Conservation (phyloP, 2,329 filamentous ascomycete species). For the Graphilbum fragrans region DNA sequence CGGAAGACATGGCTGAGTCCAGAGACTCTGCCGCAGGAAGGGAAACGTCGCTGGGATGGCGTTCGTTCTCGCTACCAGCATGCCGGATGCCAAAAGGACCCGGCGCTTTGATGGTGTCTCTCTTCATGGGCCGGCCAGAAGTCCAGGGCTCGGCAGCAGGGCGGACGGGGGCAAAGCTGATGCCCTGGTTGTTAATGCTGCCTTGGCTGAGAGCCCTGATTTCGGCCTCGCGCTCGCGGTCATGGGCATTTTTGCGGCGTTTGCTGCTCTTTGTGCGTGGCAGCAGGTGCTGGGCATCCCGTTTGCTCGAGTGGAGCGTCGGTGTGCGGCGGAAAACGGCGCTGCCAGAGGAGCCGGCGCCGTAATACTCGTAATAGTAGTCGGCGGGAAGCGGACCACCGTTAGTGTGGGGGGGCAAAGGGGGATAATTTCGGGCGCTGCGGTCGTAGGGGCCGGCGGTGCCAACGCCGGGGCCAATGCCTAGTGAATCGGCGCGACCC, state of each 20-base stretch:
- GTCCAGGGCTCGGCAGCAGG: constrained; percentile 47
- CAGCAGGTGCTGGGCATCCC: constrained; percentile 43
- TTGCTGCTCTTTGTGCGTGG: constrained; percentile 64
- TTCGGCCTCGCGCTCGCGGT: constrained; percentile 72
- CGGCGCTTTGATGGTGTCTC: constrained; percentile 54
- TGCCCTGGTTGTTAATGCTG: not conserved
- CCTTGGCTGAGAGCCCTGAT: constrained; percentile 68
- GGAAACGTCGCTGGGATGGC: constrained; percentile 60
- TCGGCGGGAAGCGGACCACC: not conserved
- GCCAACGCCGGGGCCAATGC: constrained; percentile 18
- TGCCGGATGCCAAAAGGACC: constrained; percentile 23
- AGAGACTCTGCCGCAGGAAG: constrained; percentile 63
- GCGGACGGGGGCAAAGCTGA: constrained; percentile 50
- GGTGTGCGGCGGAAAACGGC: constrained; percentile 27
- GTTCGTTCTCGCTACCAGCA: constrained; percentile 24
- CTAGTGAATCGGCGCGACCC: constrained; percentile 42
- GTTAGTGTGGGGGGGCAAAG: not conserved
- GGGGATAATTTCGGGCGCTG: not conserved
- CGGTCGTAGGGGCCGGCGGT: not conserved
- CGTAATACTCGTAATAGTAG: not conserved
- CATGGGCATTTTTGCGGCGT: constrained; percentile 58
- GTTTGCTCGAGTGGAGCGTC: constrained; percentile 47
- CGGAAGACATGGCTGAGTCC: constrained; percentile 62
- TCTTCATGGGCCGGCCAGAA: constrained; percentile 45
- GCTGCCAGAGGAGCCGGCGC: constrained; percentile 9